Percentiles rank a stretch among this genome's conserved stretches.
Evolutionary conservation across 495 filamentous ascomycete genomes (phyloP).

Genomic region (Daldinia grandis): DNA sequence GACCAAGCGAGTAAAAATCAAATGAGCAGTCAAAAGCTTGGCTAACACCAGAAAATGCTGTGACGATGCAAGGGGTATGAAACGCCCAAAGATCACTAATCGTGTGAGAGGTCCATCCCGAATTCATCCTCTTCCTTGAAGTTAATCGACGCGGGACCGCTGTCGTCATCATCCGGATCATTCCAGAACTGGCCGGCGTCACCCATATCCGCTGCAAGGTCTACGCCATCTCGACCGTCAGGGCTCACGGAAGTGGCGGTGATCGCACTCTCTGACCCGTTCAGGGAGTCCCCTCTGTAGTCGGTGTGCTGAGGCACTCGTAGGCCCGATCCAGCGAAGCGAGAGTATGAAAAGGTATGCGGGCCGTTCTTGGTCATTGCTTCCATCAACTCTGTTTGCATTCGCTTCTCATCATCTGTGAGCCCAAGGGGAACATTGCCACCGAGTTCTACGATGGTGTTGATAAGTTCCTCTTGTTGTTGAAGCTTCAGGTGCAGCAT

Average conservation of each 20-base stretch:
- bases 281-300: slow-evolving; percentile 78
- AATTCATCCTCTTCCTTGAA: slow-evolving; percentile 96
- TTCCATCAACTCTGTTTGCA: slow-evolving; percentile 90
- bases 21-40: slow-evolving; percentile 36
- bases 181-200: slow-evolving; percentile 74
- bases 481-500: slow-evolving; percentile 84
- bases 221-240: slow-evolving; percentile 67
- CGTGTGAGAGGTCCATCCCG: slow-evolving; percentile 69
- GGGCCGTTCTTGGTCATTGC: slow-evolving; percentile 81
- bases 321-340: slow-evolving; percentile 82
- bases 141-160: slow-evolving; percentile 59
- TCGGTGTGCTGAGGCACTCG: slow-evolving; percentile 94
- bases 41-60: slow-evolving; percentile 33
- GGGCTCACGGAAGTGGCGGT: slow-evolving; percentile 68
- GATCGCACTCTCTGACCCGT: slow-evolving; percentile 54
- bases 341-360: slow-evolving; percentile 78
- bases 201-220: slow-evolving; percentile 62
- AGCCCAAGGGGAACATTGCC: slow-evolving; percentile 80
- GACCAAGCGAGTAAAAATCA: slow-evolving; percentile 30
- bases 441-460: slow-evolving; percentile 74
- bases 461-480: slow-evolving; percentile 84
- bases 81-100: slow-evolving; percentile 14
- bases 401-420: slow-evolving; percentile 91
- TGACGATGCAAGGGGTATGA: slow-evolving; percentile 13
- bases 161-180: slow-evolving; percentile 70